Conservation (phyloP, 495 filamentous ascomycete genomes). For the Tuber magnatum region DNA sequence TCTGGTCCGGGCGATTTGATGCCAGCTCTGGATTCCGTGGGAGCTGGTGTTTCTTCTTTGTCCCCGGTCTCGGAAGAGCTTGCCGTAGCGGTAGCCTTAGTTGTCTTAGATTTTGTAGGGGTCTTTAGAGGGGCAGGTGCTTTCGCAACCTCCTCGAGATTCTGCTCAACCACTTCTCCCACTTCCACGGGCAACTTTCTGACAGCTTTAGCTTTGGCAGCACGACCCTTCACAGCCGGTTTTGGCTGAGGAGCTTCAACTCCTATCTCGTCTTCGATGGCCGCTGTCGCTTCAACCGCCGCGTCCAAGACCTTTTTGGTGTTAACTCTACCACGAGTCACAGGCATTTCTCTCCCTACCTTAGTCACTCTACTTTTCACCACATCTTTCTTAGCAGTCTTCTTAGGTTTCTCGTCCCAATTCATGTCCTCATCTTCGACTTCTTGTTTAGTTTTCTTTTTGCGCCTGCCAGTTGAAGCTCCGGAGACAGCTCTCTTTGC, state of each 20-base stretch:
- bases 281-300: neutral
- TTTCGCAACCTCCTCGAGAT: neutral
- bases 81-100: neutral
- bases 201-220: neutral
- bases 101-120: neutral
- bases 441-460: neutral
- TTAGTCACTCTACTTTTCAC: conserved; percentile 8
- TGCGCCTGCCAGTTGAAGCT: neutral
- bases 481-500: neutral
- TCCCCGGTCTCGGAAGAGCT: neutral
- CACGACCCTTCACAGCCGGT: neutral
- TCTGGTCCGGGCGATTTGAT: neutral
- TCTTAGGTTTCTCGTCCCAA: neutral
- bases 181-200: neutral
- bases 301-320: neutral
- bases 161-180: neutral
- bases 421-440: neutral
- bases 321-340: neutral
- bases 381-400: neutral
- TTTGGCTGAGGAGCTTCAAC: neutral
- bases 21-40: neutral
- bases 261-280: conserved; percentile 2
- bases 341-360: conserved; percentile 13
- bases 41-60: neutral
- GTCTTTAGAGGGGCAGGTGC: neutral